These are phyloP conservation scores for Hypoxylon rickii DNA, from an alignment of 495 filamentous ascomycete species.

Conservation along the genomic window DNA sequence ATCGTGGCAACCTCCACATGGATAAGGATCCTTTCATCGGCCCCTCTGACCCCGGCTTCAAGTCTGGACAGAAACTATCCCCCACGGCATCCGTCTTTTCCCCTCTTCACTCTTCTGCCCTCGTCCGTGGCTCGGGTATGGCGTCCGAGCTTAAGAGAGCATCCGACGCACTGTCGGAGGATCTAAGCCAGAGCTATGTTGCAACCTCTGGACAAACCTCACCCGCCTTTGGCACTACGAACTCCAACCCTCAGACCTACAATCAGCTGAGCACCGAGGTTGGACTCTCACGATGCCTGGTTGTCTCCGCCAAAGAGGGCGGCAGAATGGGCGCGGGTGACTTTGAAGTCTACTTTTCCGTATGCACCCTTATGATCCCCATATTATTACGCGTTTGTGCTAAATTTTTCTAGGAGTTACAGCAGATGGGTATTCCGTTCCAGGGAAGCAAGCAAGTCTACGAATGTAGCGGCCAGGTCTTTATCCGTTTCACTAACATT, in stretches of 20 bases:
- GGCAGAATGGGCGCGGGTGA: constrained; percentile 33
- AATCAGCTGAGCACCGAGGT: constrained; percentile 43
- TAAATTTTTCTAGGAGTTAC: constrained; percentile 39
- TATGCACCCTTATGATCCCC: constrained; percentile 26
- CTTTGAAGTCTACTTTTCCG: constrained; percentile 45
- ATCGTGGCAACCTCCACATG: constrained; percentile 13
- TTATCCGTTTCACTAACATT: constrained; percentile 61
- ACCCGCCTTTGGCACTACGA: background rate
- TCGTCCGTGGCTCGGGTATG: constrained; percentile 40
- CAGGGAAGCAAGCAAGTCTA: constrained; percentile 40
- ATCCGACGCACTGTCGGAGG: constrained; percentile 12
- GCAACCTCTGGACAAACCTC: constrained; percentile 8
- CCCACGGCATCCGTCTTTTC: constrained; percentile 54
- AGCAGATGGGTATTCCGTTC: constrained; percentile 32
- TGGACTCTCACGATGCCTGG: constrained; percentile 45
- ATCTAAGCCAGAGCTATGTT: constrained; percentile 5
- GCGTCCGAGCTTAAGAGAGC: constrained; percentile 22
- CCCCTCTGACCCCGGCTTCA: constrained; percentile 27
- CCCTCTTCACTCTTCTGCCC: constrained; percentile 41
- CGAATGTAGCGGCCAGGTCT: constrained; percentile 44
- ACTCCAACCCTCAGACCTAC: constrained; percentile 16
- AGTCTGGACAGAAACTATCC: constrained; percentile 50
- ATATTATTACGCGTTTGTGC: background rate
- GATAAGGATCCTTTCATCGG: constrained; percentile 54
- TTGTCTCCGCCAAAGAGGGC: constrained; percentile 35